These are phyloP conservation scores for Saccharum officinarum DNA, from an alignment of 176 grass and related monocot genomes.

Conservation along the genomic window DNA sequence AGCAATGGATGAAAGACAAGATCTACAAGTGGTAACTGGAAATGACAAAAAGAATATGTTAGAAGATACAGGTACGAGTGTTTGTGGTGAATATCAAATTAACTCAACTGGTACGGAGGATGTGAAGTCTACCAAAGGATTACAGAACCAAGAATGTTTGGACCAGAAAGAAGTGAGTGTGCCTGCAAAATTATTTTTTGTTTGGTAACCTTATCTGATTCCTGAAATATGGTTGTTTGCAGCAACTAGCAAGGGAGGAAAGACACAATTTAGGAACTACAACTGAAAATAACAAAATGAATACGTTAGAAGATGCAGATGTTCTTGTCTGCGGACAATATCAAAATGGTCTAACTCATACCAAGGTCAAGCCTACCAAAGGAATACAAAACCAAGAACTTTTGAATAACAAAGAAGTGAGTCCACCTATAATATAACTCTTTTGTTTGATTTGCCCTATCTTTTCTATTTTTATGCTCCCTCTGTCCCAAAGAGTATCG, in stretches of 20 bases:
- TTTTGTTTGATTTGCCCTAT: constrained; percentile 31
- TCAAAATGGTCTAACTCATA: constrained; percentile 9
- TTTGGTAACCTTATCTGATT: constrained; percentile 9
- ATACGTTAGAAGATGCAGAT: constrained; percentile 6
- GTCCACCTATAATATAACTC: constrained; percentile 11
- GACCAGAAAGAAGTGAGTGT: constrained; percentile 42
- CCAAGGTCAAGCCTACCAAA: constrained; percentile 20
- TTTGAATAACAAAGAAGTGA: constrained; percentile 38
- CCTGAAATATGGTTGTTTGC: constrained; percentile 31
- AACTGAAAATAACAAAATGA: constrained; percentile 21
- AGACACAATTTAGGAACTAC: constrained; percentile 21
- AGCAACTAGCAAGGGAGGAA: constrained; percentile 43
- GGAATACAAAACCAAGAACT: constrained; percentile 18
- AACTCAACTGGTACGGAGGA: constrained; percentile 5
- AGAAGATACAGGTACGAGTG: constrained; percentile 21
- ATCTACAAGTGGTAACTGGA: constrained; percentile 9
- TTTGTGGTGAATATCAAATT: constrained; percentile 1
- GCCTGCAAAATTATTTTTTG: background rate
- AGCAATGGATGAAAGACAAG: constrained; percentile 28
- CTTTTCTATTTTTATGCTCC: background rate
- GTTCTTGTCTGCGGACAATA: background rate
- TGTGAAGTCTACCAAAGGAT: constrained; percentile 29
- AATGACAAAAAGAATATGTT: constrained; percentile 9
- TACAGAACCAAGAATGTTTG: constrained; percentile 20
- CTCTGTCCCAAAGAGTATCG: background rate